Conservation (phyloP, 805 yeast species). For the Metschnikowia kofuensis region DNA sequence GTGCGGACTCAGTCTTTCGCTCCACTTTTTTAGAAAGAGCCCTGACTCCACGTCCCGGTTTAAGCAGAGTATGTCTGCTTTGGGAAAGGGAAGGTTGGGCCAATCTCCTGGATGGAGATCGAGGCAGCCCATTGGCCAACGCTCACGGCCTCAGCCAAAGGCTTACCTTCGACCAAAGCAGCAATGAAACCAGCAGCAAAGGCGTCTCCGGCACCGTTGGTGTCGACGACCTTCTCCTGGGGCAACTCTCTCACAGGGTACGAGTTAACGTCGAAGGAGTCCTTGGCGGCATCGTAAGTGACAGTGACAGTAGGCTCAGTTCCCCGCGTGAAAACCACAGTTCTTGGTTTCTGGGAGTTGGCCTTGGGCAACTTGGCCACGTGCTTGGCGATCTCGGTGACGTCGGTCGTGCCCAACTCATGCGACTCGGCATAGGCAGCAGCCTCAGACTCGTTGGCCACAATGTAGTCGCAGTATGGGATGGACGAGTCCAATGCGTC, state of each 20-base stretch:
- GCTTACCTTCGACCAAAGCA: conserved; percentile 73
- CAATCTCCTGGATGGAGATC: conserved; percentile 85
- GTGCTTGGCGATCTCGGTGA: conserved; percentile 74
- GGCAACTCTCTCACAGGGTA: conserved; percentile 74
- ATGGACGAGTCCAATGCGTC: conserved; percentile 75
- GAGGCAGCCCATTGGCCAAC: conserved; percentile 97
- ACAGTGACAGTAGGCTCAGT: conserved; percentile 85
- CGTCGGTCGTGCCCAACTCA: conserved; percentile 56
- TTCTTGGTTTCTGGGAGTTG: conserved; percentile 67
- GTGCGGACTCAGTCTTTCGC: background rate
- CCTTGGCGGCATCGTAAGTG: conserved; percentile 47
- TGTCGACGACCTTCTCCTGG: conserved; percentile 69
- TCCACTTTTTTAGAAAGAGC: background rate
- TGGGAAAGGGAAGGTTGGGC: conserved; percentile 90
- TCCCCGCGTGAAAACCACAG: conserved; percentile 94
- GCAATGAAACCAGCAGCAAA: conserved; percentile 96
- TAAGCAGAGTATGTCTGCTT: conserved; percentile 47
- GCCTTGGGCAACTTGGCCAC: conserved; percentile 78
- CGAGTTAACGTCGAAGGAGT: conserved; percentile 46
- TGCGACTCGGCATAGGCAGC: conserved; percentile 90
- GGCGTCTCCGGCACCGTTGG: conserved; percentile 99
- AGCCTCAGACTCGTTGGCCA: conserved; percentile 97
- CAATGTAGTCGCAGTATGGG: conserved; percentile 86
- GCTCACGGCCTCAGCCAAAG: conserved; percentile 59
- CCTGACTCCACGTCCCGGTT: background rate